phyloP scores from a whole-genome alignment of 2,329 filamentous ascomycete genomes.

The Chrysosphaeria jannelii region DNA sequence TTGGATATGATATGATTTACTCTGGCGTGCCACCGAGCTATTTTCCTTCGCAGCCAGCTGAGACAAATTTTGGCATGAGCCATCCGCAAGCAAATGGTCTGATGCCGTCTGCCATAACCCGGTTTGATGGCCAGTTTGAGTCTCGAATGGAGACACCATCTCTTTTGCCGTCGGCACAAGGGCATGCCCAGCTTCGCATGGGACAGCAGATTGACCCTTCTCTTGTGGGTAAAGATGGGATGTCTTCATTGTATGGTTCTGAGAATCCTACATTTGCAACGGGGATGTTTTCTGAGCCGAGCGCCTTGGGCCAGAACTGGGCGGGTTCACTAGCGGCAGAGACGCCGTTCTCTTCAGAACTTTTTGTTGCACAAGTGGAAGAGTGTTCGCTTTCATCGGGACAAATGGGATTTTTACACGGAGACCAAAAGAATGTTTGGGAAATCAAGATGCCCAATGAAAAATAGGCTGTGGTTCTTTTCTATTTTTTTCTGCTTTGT shows the following conservation, averaged over 20 bases:
- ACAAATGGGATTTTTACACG: slow-evolving; percentile 4
- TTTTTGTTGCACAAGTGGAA: slow-evolving; percentile 6
- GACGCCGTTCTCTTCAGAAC: slow-evolving; percentile 4
- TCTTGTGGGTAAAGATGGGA: slow-evolving; percentile 5
- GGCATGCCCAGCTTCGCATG: slow-evolving; percentile 1
- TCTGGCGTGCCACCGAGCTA: no score
- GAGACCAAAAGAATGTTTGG: slow-evolving; percentile 5
- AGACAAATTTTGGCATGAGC: slow-evolving; percentile 1
- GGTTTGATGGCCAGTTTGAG: neutral
- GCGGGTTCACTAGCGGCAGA: slow-evolving; percentile 2
- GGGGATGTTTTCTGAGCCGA: slow-evolving; percentile 1
- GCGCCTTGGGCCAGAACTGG: no score
- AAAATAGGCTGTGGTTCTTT: neutral
- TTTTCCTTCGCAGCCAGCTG: neutral
- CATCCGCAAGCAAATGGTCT: neutral
- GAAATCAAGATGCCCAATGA: neutral
- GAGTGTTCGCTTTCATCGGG: slow-evolving; percentile 6
- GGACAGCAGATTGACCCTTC: slow-evolving; percentile 8
- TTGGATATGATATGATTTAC: no score
- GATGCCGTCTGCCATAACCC: neutral
- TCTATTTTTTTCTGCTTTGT: neutral
- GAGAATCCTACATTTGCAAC: slow-evolving; percentile 4
- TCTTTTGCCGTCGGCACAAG: no score
- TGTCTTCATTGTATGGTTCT: slow-evolving; percentile 5
- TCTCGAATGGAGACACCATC: no score